Conservation (phyloP, 2,329 filamentous ascomycete species). For the Cercospora citrullina region DNA sequence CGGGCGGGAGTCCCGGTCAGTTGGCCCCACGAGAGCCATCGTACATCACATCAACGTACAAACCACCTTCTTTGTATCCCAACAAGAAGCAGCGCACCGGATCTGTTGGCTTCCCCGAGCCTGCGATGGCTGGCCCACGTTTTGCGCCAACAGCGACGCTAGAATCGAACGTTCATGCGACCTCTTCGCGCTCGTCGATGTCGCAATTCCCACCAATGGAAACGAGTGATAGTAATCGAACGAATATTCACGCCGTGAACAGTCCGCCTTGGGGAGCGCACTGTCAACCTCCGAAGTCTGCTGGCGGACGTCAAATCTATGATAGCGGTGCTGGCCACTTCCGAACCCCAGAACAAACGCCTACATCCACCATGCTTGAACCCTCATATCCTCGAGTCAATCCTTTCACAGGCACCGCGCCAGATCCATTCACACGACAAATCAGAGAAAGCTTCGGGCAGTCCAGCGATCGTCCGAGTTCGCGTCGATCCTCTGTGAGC, state of each 20-base stretch:
- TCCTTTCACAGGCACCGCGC: slow-evolving; percentile 18
- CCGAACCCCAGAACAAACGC: slow-evolving; percentile 29
- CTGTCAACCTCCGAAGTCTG: slow-evolving; percentile 13
- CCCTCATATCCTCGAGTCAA: slow-evolving; percentile 24
- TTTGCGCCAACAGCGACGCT: slow-evolving; percentile 21
- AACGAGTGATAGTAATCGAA: slow-evolving; percentile 18
- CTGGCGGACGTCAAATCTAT: slow-evolving; percentile 8
- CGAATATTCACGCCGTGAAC: slow-evolving; percentile 7
- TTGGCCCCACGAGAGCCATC: slow-evolving; percentile 36
- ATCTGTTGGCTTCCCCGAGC: slow-evolving; percentile 1
- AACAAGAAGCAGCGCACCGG: slow-evolving; percentile 39
- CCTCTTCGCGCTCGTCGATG: slow-evolving; percentile 14
- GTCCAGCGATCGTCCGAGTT: slow-evolving; percentile 16
- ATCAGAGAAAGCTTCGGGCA: slow-evolving; percentile 27
- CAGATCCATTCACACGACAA: slow-evolving; percentile 28
- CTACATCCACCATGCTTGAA: slow-evolving; percentile 24
- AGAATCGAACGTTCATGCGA: slow-evolving; percentile 17
- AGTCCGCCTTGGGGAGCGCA: slow-evolving; percentile 26
- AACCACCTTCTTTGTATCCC: slow-evolving; percentile 39
- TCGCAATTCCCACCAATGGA: slow-evolving; percentile 26
- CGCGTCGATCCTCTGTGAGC: slow-evolving; percentile 25
- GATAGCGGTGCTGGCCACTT: slow-evolving; percentile 24
- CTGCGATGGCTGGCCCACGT: slow-evolving; percentile 14
- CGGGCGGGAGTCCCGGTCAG: slow-evolving; percentile 28
- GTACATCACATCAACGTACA: slow-evolving; percentile 36